These are phyloP conservation scores for Tolypocladium ophioglossoides DNA, from an alignment of 2,329 filamentous ascomycete species.

Conservation along the genomic window DNA sequence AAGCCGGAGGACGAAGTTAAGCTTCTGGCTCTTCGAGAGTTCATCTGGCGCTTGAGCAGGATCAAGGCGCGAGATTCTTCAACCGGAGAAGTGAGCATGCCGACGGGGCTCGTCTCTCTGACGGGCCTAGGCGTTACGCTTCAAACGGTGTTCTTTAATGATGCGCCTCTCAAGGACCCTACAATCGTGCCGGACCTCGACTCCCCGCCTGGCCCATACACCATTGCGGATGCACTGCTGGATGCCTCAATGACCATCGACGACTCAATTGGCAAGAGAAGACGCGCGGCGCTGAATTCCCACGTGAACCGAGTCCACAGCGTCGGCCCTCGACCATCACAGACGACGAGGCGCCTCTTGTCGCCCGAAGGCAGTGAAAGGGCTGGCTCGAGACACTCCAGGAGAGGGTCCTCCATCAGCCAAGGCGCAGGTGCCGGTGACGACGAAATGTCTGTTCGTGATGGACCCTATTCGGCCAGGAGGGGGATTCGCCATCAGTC, in stretches of 20 bases:
- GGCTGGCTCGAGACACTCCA: conserved; percentile 25
- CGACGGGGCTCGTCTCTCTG: conserved; percentile 50
- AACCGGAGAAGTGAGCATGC: conserved; percentile 20
- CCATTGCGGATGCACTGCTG: conserved; percentile 80
- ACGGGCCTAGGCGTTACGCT: conserved; percentile 68
- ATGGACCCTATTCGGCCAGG: conserved; percentile 31
- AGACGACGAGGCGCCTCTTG: conserved; percentile 13
- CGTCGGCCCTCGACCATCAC: conserved; percentile 18
- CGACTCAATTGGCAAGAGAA: conserved; percentile 46
- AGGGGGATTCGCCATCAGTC: conserved; percentile 43
- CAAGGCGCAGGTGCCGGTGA: conserved; percentile 16
- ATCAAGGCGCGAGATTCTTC: conserved; percentile 49
- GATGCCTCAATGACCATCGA: conserved; percentile 88
- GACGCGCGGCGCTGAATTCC: conserved; percentile 38
- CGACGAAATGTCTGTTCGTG: conserved; percentile 25
- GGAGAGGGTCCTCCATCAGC: conserved; percentile 22
- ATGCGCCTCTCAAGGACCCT: conserved; percentile 44
- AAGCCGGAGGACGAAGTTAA: conserved; percentile 79
- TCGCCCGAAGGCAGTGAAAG: conserved; percentile 19
- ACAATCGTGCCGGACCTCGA: conserved; percentile 21
- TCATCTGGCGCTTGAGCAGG: conserved; percentile 77
- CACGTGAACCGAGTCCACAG: conserved; percentile 35
- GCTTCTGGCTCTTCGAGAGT: conserved; percentile 74
- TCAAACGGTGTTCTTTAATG: conserved; percentile 89
- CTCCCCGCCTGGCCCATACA: conserved; percentile 43